A percentile compares a stretch with the other conserved stretches of the same genome.
Evolutionary conservation across 2,329 filamentous ascomycete species (phyloP).

Genomic region (Penicillium sp.): DNA sequence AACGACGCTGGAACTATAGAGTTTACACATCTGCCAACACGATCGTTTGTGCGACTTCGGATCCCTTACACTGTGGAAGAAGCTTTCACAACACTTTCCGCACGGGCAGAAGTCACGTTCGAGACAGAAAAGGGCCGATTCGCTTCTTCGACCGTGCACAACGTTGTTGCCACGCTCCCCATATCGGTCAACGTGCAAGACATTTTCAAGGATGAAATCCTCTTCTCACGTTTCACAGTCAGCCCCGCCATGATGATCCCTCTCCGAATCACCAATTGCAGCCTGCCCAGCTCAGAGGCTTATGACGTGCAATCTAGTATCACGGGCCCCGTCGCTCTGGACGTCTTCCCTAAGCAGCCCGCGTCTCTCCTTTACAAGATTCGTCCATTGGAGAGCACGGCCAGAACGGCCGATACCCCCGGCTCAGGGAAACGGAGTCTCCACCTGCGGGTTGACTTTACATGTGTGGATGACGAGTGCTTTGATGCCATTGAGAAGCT

Average conservation of each 20-base stretch:
- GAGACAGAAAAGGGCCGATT: slow-evolving; percentile 66
- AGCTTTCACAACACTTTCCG: slow-evolving; percentile 66
- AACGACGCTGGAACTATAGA: slow-evolving; percentile 49
- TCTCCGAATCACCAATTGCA: slow-evolving; percentile 68
- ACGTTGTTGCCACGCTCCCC: slow-evolving; percentile 71
- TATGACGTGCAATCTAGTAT: slow-evolving; percentile 57
- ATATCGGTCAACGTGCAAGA: slow-evolving; percentile 97
- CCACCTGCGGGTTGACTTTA: slow-evolving; percentile 71
- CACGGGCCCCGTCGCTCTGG: slow-evolving; percentile 47
- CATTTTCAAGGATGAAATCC: slow-evolving; percentile 76
- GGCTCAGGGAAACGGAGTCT: slow-evolving; percentile 29
- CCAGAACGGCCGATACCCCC: slow-evolving; percentile 17
- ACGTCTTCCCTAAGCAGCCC: slow-evolving; percentile 78
- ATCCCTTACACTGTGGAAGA: slow-evolving; percentile 85
- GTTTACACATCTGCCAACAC: slow-evolving; percentile 35
- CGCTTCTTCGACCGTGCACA: slow-evolving; percentile 61
- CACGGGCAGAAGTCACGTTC: slow-evolving; percentile 76
- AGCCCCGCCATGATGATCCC: slow-evolving; percentile 76
- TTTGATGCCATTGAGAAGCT: slow-evolving; percentile 46
- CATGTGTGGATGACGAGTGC: slow-evolving; percentile 73
- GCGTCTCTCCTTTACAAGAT: slow-evolving; percentile 80
- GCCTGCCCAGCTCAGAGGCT: slow-evolving; percentile 67
- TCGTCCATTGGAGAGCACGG: slow-evolving; percentile 31
- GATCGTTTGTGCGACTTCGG: slow-evolving; percentile 46
- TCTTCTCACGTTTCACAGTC: slow-evolving; percentile 90